These are phyloP conservation scores for Alternaria ventricosa DNA, from an alignment of 2,329 filamentous ascomycete genomes.

Conservation along the genomic window DNA sequence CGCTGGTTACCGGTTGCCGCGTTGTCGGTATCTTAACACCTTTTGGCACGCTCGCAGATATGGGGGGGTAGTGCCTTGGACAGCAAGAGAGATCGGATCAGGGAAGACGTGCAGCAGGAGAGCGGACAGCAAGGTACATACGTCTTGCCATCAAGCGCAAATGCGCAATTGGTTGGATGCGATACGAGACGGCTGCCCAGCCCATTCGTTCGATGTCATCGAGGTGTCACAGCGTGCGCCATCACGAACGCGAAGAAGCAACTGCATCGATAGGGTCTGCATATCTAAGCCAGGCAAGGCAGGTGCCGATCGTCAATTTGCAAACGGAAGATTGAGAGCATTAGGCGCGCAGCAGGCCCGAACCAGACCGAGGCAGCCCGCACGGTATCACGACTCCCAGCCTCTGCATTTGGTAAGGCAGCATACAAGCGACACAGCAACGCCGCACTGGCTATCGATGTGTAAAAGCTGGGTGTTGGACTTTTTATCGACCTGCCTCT, in stretches of 20 bases:
- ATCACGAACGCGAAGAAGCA: constrained; percentile 1
- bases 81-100: not conserved
- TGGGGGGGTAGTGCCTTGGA: not conserved
- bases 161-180: not conserved
- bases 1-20: not conserved
- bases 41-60: not conserved
- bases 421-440: not conserved
- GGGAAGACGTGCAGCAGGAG: not conserved
- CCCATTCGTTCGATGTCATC: not conserved
- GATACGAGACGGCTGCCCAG: not conserved
- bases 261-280: not conserved
- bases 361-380: constrained; percentile 1
- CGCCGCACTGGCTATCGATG: not conserved
- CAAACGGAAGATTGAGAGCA: not conserved
- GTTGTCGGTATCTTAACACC: not conserved
- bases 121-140: not conserved
- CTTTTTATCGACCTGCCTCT: constrained; percentile 21
- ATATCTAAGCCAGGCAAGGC: constrained; percentile 11
- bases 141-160: not conserved
- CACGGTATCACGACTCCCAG: not conserved
- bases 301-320: constrained; percentile 12
- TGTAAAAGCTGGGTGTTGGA: constrained; percentile 3
- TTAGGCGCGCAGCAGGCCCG: constrained; percentile 1
- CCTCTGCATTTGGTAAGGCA: not conserved
- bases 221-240: not conserved